These are phyloP conservation scores for Cercospora brassicicola DNA, from an alignment of 2,329 filamentous ascomycete species.

Conservation along the genomic window DNA sequence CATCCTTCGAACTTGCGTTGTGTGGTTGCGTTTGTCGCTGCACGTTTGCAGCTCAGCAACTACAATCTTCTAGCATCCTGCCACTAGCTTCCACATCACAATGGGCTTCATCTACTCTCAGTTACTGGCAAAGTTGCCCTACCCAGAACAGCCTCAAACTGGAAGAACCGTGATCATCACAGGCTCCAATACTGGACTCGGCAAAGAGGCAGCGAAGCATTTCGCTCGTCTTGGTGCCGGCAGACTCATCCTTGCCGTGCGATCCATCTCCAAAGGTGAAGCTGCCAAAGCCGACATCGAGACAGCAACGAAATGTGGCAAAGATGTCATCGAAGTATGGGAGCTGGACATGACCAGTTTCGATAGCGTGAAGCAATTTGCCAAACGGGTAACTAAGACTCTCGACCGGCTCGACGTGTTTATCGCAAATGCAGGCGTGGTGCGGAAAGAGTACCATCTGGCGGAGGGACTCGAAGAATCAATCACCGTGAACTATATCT, in stretches of 20 bases:
- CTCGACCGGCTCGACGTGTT: conserved; percentile 30
- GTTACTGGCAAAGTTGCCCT: not conserved
- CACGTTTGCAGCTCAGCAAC: not conserved
- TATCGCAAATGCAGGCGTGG: conserved; percentile 42
- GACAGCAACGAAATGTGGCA: conserved; percentile 26
- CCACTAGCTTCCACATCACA: not conserved
- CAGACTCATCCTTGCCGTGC: conserved; percentile 45
- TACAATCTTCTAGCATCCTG: not conserved
- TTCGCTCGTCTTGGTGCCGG: conserved; percentile 16
- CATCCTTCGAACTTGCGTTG: not conserved
- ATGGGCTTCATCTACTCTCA: not conserved
- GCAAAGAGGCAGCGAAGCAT: conserved; percentile 47
- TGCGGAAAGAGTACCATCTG: conserved; percentile 35
- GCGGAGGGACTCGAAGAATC: conserved; percentile 50
- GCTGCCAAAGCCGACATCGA: conserved; percentile 42
- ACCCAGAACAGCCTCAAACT: not conserved
- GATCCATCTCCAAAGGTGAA: conserved; percentile 45
- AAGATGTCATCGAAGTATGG: conserved; percentile 44
- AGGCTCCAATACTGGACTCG: conserved; percentile 61
- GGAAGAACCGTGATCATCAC: conserved; percentile 48
- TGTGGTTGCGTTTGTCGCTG: not conserved
- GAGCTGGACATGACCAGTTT: conserved; percentile 44
- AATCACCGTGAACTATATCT: conserved; percentile 55
- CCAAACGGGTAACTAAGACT: conserved; percentile 22
- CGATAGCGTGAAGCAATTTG: conserved; percentile 37